Conservation (phyloP, 306 rosid genomes). For the Rosa persica region DNA sequence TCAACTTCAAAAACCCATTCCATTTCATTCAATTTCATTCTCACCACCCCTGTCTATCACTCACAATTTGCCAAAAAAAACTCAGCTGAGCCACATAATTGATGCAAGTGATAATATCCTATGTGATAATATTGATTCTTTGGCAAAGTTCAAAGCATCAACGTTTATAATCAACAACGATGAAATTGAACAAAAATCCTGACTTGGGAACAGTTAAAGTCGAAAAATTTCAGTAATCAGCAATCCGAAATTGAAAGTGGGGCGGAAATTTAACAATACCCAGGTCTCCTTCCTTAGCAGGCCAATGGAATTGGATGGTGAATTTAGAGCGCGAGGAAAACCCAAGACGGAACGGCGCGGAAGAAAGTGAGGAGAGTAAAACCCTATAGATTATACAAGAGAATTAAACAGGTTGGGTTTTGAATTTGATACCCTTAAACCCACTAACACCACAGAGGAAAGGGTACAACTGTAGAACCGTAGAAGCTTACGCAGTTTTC, state of each 20-base stretch:
- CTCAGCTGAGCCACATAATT: not conserved
- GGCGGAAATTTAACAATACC: not conserved
- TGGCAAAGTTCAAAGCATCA: not conserved
- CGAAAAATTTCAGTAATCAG: not conserved
- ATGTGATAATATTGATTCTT: not conserved
- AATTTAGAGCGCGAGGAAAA: not conserved
- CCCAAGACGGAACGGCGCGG: not conserved
- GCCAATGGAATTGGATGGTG: not conserved
- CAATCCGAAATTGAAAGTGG: not conserved
- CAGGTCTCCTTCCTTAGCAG: not conserved
- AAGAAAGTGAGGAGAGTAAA: not conserved
- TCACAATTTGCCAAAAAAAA: not conserved
- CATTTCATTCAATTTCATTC: not conserved
- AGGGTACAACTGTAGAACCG: too few species aligned
- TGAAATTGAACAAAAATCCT: slow-evolving; percentile 2
- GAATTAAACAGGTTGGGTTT: not conserved
- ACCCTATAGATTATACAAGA: not conserved
- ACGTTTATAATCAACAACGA: not conserved
- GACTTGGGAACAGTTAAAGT: not conserved
- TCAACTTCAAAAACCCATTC: not conserved
- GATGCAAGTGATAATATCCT: not conserved
- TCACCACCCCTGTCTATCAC: not conserved
- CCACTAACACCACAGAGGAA: not conserved
- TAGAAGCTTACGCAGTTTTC: too few species aligned
- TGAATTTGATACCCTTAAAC: not conserved